Percentiles rank a stretch among this genome's conserved stretches.
These are phyloP conservation scores for Sphaceloma murrayae DNA, from an alignment of 2,329 filamentous ascomycete genomes.

Conservation along the genomic window DNA sequence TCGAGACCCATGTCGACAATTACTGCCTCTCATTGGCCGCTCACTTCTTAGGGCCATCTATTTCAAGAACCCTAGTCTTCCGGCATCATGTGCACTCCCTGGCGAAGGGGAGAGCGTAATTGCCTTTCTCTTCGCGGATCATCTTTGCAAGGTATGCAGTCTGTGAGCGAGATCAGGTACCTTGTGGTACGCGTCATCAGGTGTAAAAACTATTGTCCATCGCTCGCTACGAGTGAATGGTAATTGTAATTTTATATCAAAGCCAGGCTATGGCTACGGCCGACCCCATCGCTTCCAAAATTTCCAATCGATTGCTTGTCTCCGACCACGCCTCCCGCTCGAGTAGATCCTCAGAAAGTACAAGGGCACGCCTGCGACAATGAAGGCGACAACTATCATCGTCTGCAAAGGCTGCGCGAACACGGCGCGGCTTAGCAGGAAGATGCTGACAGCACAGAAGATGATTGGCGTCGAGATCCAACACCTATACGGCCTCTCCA, in stretches of 20 bases:
- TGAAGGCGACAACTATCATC: slow-evolving; percentile 74
- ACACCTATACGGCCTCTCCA: slow-evolving; percentile 85
- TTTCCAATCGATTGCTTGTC: slow-evolving; percentile 27
- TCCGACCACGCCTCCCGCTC: slow-evolving; percentile 27
- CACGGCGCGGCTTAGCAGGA: slow-evolving; percentile 76
- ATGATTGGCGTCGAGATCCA: slow-evolving; percentile 97
- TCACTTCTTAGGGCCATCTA: neutral
- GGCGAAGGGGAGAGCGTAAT: neutral
- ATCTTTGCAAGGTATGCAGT: neutral
- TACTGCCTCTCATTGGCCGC: neutral
- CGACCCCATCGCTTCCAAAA: slow-evolving; percentile 35
- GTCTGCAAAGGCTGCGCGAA: slow-evolving; percentile 90
- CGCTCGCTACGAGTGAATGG: too few species aligned
- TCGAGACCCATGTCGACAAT: neutral
- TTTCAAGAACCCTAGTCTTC: slow-evolving; percentile 7
- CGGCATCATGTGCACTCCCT: neutral
- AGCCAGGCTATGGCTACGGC: slow-evolving; percentile 7
- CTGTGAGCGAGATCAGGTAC: too few species aligned
- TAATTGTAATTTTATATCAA: slow-evolving; percentile 3
- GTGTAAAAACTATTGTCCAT: too few species aligned
- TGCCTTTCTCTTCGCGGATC: neutral
- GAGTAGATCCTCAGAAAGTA: slow-evolving; percentile 79
- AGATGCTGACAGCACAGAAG: slow-evolving; percentile 95
- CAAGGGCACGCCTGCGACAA: slow-evolving; percentile 71
- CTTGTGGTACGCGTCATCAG: too few species aligned